Evolutionary conservation across 2,329 filamentous ascomycete genomes (phyloP).

Genomic region (Chrysosporium queenslandicum): DNA sequence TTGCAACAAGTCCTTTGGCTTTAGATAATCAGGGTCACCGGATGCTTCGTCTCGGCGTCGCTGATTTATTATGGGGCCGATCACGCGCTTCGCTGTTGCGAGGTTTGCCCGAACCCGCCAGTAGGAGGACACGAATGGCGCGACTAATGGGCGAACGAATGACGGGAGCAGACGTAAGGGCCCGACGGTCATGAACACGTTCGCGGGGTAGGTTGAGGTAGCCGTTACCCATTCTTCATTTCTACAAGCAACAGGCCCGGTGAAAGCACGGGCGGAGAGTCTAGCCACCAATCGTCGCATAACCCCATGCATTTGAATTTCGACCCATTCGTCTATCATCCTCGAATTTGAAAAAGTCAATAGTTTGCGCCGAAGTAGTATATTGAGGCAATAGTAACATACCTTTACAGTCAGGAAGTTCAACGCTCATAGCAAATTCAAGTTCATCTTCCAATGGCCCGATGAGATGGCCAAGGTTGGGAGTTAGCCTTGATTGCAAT

Average conservation of each 20-base stretch:
- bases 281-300: slow-evolving; percentile 28
- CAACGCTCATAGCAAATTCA: slow-evolving; percentile 16
- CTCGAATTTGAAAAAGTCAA: not conserved
- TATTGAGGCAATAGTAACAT: too few species aligned
- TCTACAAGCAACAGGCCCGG: slow-evolving; percentile 31
- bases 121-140: slow-evolving; percentile 29
- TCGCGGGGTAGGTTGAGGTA: slow-evolving; percentile 28
- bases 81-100: slow-evolving; percentile 25
- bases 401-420: slow-evolving; percentile 11
- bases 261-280: slow-evolving; percentile 34
- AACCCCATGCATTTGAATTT: slow-evolving; percentile 2
- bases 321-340: slow-evolving; percentile 1
- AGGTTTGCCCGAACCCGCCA: slow-evolving; percentile 26
- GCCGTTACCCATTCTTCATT: slow-evolving; percentile 33
- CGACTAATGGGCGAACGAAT: slow-evolving; percentile 27
- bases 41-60: slow-evolving; percentile 21
- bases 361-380: too few species aligned
- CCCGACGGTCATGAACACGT: slow-evolving; percentile 26
- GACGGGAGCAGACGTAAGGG: slow-evolving; percentile 29
- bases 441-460: slow-evolving; percentile 16
- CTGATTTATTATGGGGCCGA: slow-evolving; percentile 27
- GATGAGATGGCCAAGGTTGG: slow-evolving; percentile 17
- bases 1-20: slow-evolving; percentile 31
- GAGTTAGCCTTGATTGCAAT: slow-evolving; percentile 15
- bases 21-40: slow-evolving; percentile 22